Evolutionary conservation across 306 rosid genomes (phyloP), one percentile per base, ranked within the genome.

Genomic region (Quercus variabilis): DNA sequence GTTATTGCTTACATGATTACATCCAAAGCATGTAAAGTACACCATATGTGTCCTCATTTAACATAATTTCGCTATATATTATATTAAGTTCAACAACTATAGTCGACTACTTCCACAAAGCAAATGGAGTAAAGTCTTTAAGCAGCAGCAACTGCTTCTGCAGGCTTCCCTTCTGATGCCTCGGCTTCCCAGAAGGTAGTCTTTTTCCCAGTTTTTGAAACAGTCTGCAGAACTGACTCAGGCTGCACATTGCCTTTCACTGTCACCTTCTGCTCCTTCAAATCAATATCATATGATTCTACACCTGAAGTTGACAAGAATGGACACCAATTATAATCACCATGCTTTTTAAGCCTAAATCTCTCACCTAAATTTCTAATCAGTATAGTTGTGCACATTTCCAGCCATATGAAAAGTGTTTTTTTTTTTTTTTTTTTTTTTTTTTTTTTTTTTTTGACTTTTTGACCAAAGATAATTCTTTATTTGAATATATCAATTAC

Each of bases 211-310:
- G 93, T 89, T 86, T 94, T 94, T 23, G 97, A 80, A 74, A 94
- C 97, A 0, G 97, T 85, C 73, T 89, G 91, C 46, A 88, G 82
- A 87, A 94, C 98, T 38, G 86, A 78, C 26, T 94, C 95, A 6
- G 92, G 74, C 43, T 81, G 82, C 35, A 90, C 92, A 49, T 76
- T 93, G 58, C 98, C 97, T 80, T 85, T 93, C 87, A 96, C 99
- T 7, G 97, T 94, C 82, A 96, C 98, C 88, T 93, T 96, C 74
- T 96, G 98, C 12, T 91, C 91, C 82, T 96, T 87, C 72, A 96
- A 79, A 76, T 93, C 94, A 65, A 96, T 83, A 85, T 96, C 99
- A 76, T 79, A 96, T 26, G 98, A 85, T 52, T 96, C 98, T 25
- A 96, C 97, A 69, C 98, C 99, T 96, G 87, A 21, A 82, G 21